Base-by-base conservation (phyloP, 1,284 basidiomycete species). In the Leccinum colubrinum region DNA sequence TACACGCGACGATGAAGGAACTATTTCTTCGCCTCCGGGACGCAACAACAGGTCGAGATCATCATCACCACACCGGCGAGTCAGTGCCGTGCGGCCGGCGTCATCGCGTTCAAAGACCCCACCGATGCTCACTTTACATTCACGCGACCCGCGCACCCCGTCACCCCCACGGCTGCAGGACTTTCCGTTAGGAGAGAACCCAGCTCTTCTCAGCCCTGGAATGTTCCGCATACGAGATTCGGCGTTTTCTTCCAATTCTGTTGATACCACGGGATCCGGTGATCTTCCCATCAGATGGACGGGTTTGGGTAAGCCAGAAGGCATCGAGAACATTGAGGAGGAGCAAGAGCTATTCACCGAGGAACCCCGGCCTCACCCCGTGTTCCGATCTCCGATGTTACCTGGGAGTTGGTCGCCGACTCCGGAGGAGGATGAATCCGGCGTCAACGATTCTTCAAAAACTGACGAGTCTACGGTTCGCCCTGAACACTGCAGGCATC, bases 261-360 rank as follows among this genome's bases (percentile, higher is more conserved):
- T 67, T 37, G 74, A 71, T 20, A 82, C 78, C 8, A 77, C 78
- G 4, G 70, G 74, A 4, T 81, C 77, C 59, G 74, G 73, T 14
- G 81, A 83, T 51, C 76, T 81, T 56, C 80, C 83, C 7, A 80
- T 84, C 55, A 80, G 80, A 62, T 85, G 85, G 85, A 81, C 79
- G 25, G 84, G 83, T 8, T 67, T 72, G 54, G 70, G 73, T 46
- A 69, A 70, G 53, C 74, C 75, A 35, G 72, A 74, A 46, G 69
- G 74, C 8, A 71, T 70, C 35, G 70, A 70, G 65, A 70, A 65
- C 58, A 68, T 64, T 4, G 69, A 74, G 62, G 74, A 72, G 56
- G 74, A 73, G 41, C 64, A 66, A 60, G 74, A 78, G 52, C 27
- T 72, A 60, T 59, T 65, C 56, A 66, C 71, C 15, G 66, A 69